Evolutionary conservation across 2,329 filamentous ascomycete species (phyloP).

Genomic region (Aspergillus novofumigatus): DNA sequence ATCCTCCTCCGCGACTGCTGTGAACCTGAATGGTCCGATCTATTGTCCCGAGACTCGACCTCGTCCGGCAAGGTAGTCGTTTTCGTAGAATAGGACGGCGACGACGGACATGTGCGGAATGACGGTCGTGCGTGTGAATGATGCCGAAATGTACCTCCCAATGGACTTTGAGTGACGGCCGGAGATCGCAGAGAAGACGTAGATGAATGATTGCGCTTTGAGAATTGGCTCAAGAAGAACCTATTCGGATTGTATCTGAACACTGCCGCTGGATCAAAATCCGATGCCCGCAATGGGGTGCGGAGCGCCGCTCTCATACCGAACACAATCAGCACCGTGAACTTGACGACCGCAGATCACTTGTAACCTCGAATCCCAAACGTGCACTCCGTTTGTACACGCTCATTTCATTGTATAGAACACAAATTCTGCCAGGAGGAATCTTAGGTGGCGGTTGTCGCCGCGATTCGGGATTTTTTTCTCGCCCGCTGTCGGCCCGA

Average conservation of each 20-base stretch:
- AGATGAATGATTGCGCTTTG: neutral
- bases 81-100: slow-evolving; percentile 16
- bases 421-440: slow-evolving; percentile 13
- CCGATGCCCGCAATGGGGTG: slow-evolving; percentile 29
- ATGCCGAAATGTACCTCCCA: neutral
- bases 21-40: slow-evolving; percentile 7
- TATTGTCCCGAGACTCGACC: slow-evolving; percentile 6
- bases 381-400: neutral
- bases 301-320: slow-evolving; percentile 33
- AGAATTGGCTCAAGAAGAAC: slow-evolving; percentile 10
- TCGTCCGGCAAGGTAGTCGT: slow-evolving; percentile 12
- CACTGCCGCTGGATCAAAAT: slow-evolving; percentile 25
- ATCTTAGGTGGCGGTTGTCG: slow-evolving; percentile 20
- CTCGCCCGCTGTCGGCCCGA: slow-evolving; percentile 7
- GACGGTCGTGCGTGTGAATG: neutral
- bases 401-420: slow-evolving; percentile 6
- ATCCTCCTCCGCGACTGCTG: slow-evolving; percentile 19
- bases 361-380: neutral
- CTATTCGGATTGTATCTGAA: slow-evolving; percentile 21
- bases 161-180: neutral
- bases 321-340: slow-evolving; percentile 8
- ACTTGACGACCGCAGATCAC: neutral
- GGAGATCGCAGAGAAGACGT: neutral
- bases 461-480: slow-evolving; percentile 20
- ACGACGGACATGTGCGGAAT: neutral